These are phyloP conservation scores for Buddleja alternifolia DNA, from an alignment of 257 asterid species.

Conservation along the genomic window DNA sequence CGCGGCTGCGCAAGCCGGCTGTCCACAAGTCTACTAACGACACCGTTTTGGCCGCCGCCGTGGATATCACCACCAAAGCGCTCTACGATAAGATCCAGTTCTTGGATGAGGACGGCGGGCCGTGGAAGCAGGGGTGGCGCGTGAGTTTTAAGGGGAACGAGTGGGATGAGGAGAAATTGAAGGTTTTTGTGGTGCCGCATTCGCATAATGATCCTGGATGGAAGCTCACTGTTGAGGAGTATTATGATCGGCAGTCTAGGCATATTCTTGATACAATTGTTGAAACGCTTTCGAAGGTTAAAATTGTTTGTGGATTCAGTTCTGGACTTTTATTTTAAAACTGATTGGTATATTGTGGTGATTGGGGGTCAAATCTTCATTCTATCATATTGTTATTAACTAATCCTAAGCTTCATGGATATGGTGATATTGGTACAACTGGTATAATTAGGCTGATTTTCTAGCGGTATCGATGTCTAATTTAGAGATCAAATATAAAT, in stretches of 20 bases:
- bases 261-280: conserved; percentile 88
- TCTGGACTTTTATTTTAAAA: background rate
- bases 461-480: conserved; percentile 3
- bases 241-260: conserved; percentile 84
- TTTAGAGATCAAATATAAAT: background rate
- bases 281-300: conserved; percentile 79
- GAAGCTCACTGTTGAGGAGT: conserved; percentile 94
- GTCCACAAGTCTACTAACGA: conserved; percentile 56
- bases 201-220: conserved; percentile 99
- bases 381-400: conserved; percentile 14
- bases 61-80: conserved; percentile 82
- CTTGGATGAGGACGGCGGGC: conserved; percentile 90
- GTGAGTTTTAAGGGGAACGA: conserved; percentile 83
- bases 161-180: conserved; percentile 94
- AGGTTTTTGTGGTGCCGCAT: conserved; percentile 93
- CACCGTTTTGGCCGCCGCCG: conserved; percentile 59
- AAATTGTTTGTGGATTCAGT: conserved; percentile 15
- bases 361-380: background rate
- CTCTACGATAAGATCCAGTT: conserved; percentile 91
- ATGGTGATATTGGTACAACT: background rate
- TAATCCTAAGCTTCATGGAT: conserved; percentile 15
- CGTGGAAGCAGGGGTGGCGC: conserved; percentile 99
- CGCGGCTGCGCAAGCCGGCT: conserved; percentile 57
- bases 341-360: background rate
- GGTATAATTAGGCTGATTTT: background rate